These are phyloP conservation scores for Vigna reflexopilosa DNA, from an alignment of 306 rosid genomes.

Conservation along the genomic window DNA sequence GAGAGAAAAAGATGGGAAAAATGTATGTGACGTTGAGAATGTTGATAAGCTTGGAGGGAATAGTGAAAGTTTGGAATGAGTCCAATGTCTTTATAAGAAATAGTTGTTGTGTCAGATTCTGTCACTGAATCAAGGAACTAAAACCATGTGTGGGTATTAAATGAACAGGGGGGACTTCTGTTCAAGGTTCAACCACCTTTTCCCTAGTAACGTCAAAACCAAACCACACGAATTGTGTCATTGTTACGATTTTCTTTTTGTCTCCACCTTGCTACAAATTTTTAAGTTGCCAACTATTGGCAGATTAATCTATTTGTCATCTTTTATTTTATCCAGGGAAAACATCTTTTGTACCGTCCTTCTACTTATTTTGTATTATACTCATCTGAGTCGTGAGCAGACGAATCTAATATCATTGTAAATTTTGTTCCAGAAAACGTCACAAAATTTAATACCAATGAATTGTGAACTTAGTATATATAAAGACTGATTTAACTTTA, in stretches of 20 bases:
- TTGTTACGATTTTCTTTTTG: conserved; percentile 8
- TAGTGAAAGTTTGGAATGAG: background rate
- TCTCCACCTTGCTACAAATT: background rate
- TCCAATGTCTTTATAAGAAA: conserved; percentile 34
- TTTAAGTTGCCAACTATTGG: background rate
- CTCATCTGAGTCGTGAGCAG: too few relatives aligned
- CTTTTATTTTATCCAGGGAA: too few relatives aligned
- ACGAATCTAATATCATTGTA: too few relatives aligned
- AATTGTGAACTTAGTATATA: too few relatives aligned
- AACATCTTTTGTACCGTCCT: too few relatives aligned
- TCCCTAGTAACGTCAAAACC: conserved; percentile 27
- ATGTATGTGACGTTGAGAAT: background rate
- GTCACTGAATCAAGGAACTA: conserved; percentile 45
- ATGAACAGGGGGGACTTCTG: conserved; percentile 19
- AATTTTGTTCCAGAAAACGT: too few relatives aligned
- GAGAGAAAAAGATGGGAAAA: background rate
- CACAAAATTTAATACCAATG: too few relatives aligned
- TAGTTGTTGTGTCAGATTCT: conserved; percentile 43
- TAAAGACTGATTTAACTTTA: background rate
- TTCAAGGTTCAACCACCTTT: background rate
- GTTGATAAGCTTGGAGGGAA: background rate
- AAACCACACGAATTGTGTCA: conserved; percentile 1
- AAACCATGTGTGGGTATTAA: conserved; percentile 38
- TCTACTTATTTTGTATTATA: too few relatives aligned
- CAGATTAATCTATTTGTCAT: background rate